phyloP scores from a whole-genome alignment of 345 rosid genomes.

The Bruguiera sexangula region DNA sequence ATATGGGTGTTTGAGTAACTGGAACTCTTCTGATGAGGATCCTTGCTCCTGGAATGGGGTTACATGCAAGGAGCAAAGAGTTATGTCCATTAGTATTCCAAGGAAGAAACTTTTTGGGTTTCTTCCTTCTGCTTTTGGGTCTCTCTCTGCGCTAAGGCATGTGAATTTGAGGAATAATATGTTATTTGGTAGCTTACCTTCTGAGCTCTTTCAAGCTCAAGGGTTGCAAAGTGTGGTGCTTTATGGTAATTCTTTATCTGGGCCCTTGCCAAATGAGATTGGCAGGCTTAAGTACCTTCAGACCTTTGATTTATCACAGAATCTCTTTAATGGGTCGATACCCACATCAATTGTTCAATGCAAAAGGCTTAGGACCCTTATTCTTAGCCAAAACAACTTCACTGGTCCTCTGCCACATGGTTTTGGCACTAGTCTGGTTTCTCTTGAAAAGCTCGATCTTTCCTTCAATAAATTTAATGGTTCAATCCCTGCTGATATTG shows the following conservation, averaged over 20 bases:
- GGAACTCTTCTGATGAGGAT: conserved; percentile 72
- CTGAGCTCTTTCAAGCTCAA: conserved; percentile 63
- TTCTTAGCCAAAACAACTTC: conserved; percentile 77
- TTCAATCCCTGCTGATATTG: conserved; percentile 64
- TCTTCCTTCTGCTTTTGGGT: conserved; percentile 76
- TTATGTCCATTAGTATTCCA: conserved; percentile 80
- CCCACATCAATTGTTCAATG: conserved; percentile 69
- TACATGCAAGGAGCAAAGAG: conserved; percentile 74
- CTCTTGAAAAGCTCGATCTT: conserved; percentile 74
- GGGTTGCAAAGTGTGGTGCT: conserved; percentile 91
- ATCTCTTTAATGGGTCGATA: conserved; percentile 69
- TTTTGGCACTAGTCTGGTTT: conserved; percentile 57
- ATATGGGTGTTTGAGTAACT: conserved; percentile 64
- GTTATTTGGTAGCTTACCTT: conserved; percentile 62
- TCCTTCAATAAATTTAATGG: conserved; percentile 76
- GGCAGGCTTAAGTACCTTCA: conserved; percentile 75
- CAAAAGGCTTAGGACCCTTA: conserved; percentile 67
- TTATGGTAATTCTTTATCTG: conserved; percentile 83
- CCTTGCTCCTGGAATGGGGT: conserved; percentile 94
- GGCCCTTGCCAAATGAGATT: conserved; percentile 62
- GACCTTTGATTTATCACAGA: conserved; percentile 77
- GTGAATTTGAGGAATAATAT: conserved; percentile 76
- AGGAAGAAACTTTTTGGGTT: conserved; percentile 72
- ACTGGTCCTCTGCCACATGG: conserved; percentile 67
- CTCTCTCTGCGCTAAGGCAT: conserved; percentile 79